A percentile compares a stretch with the other conserved stretches of the same genome.
Evolutionary conservation across 228 moss, liverwort and hornwort genomes (phyloP).

Genomic region (Sphagnum fallax): DNA sequence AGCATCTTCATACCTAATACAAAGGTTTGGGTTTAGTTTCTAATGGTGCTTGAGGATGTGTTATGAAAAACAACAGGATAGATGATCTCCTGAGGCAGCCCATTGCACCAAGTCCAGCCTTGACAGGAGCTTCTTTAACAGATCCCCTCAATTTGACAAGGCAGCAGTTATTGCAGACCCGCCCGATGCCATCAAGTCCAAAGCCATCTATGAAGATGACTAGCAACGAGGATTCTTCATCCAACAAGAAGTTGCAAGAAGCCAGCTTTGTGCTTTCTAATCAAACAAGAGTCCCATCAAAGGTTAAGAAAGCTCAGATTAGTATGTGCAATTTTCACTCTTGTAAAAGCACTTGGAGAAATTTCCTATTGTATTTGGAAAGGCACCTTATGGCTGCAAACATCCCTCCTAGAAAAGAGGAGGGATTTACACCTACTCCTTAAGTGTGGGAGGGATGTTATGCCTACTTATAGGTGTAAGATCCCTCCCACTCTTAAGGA

Average conservation of each 20-base stretch:
- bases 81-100: slow-evolving; percentile 40
- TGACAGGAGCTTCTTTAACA: slow-evolving; percentile 14
- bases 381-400: not conserved
- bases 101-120: slow-evolving; percentile 15
- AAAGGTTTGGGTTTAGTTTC: too few species aligned
- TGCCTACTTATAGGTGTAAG: too few species aligned
- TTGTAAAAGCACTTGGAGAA: too few species aligned
- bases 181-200: slow-evolving; percentile 28
- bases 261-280: slow-evolving; percentile 7
- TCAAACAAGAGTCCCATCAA: slow-evolving; percentile 8
- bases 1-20: too few species aligned
- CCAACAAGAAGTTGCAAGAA: slow-evolving; percentile 5
- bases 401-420: too few species aligned
- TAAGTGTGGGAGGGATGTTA: too few species aligned
- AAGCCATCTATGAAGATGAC: not conserved
- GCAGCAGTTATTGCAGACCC: slow-evolving; percentile 25
- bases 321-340: too few species aligned
- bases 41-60: not conserved
- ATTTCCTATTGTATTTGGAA: not conserved
- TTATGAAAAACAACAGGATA: slow-evolving; percentile 3
- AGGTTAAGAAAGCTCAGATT: slow-evolving; percentile 5
- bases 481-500: too few species aligned
- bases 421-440: too few species aligned
- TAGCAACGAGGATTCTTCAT: not conserved
- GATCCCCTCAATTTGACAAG: slow-evolving; percentile 21